Percentiles rank a stretch among this genome's conserved stretches.
Conservation (phyloP, 306 rosid genomes). For the Prunus mume region DNA sequence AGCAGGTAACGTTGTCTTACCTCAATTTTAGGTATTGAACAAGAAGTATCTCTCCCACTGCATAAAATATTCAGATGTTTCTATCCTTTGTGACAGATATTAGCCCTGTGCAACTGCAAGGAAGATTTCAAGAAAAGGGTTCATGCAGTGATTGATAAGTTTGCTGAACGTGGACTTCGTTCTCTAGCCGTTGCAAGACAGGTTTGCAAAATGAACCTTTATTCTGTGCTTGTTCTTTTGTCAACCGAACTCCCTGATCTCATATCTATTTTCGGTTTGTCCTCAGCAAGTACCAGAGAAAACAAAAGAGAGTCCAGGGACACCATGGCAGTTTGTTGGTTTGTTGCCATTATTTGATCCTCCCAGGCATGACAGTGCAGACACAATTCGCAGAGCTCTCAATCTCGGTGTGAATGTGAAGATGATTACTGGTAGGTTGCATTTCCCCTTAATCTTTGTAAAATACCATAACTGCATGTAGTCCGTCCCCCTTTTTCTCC, state of each 20-base stretch:
- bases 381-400: conserved; percentile 94
- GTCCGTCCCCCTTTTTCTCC: neutral
- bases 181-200: conserved; percentile 96
- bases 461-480: neutral
- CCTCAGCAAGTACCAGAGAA: conserved; percentile 82
- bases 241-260: conserved; percentile 16
- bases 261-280: conserved; percentile 18
- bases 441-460: conserved; percentile 10
- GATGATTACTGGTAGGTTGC: conserved; percentile 89
- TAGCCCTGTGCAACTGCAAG: conserved; percentile 85
- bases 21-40: conserved; percentile 8
- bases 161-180: conserved; percentile 97
- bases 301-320: conserved; percentile 71
- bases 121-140: conserved; percentile 72
- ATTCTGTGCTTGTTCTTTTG: neutral
- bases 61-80: conserved; percentile 15
- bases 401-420: conserved; percentile 99
- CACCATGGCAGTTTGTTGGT: conserved; percentile 94
- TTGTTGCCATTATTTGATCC: conserved; percentile 93
- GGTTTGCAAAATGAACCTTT: conserved; percentile 43
- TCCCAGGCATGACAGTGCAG: conserved; percentile 99
- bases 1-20: conserved; percentile 67
- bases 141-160: conserved; percentile 79
- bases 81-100: conserved; percentile 48
- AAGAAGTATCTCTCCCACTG: neutral